Base-by-base conservation (phyloP, 805 yeast genomes). In the Candida mattraensis region DNA sequence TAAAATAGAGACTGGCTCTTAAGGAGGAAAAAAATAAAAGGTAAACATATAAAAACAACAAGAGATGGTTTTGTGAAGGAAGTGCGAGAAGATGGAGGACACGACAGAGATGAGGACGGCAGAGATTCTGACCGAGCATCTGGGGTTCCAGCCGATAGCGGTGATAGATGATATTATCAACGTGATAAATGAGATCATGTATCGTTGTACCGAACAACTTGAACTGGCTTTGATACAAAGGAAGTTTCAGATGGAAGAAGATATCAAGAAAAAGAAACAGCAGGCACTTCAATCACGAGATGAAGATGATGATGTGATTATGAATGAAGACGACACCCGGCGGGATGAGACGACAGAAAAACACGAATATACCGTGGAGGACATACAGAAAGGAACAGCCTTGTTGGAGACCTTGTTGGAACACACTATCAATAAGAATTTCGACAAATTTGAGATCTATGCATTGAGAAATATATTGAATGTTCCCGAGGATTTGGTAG, bases 131-230 rank as follows among this genome's bases (percentile, higher is more conserved):
- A 84, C 95, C 1, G 96, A 88, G 60, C 96, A 88, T 55, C 64
- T 89, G 22, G 95, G 86, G 22, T 86, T 75, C 51, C 84, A 93
- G 6, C 95, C 96, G 0, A 72, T 87, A 7, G 76, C 89, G 0
- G 63, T 88, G 10, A 72, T 89, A 5, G 97, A 89, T 50, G 95
- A 87, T 51, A 81, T 89, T 9, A 86, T 88, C 48, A 87, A 88
- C 58, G 85, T 87, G 1, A 93, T 87, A 16, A 88, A 88, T 53
- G 87, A 80, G 33, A 76, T 87, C 18, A 74, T 87, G 79, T 83
- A 84, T 61, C 80, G 82, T 48, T 84, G 95, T 53, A 80, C 89
- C 0, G 76, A 74, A 30, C 94, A 87, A 1, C 72, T 89, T 62
- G 94, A 86, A 55, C 70, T 70, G 19, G 82, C 80, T 45, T 61